These are phyloP conservation scores for Cytospora leucostoma DNA, from an alignment of 2,329 filamentous ascomycete species.

Conservation along the genomic window DNA sequence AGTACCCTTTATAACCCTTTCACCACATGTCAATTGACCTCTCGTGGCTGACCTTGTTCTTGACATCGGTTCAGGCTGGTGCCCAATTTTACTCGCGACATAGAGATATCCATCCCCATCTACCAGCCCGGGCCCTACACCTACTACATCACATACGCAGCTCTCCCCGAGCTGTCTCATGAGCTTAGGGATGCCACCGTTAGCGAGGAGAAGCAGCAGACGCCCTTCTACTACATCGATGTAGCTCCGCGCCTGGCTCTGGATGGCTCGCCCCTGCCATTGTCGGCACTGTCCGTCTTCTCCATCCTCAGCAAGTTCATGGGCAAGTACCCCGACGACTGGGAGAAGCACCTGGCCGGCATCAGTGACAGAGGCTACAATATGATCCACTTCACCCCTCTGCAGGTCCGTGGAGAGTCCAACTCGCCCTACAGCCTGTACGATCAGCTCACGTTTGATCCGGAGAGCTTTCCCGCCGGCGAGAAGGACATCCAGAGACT, in stretches of 20 bases:
- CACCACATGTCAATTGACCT: conserved; percentile 10
- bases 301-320: conserved; percentile 98
- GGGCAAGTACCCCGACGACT: conserved; percentile 86
- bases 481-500: conserved; percentile 78
- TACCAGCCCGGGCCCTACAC: conserved; percentile 83
- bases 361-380: conserved; percentile 95
- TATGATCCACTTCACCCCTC: conserved; percentile 96
- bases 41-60: conserved; percentile 20
- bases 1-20: neutral
- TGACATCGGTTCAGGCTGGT: conserved; percentile 61
- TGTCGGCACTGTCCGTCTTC: conserved; percentile 87
- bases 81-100: conserved; percentile 89
- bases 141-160: conserved; percentile 91
- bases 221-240: conserved; percentile 87
- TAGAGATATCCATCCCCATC: conserved; percentile 88
- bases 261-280: conserved; percentile 71
- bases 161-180: conserved; percentile 75
- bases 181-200: conserved; percentile 50
- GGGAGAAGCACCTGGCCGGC: conserved; percentile 84
- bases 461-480: conserved; percentile 77
- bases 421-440: conserved; percentile 98
- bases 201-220: conserved; percentile 61
- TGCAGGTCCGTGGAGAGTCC: conserved; percentile 84
- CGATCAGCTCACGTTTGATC: conserved; percentile 87
- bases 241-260: conserved; percentile 80